Evolutionary conservation across 805 yeast species (phyloP), one percentile per base, ranked within the genome.

Genomic region (Myxozyma geophila): DNA sequence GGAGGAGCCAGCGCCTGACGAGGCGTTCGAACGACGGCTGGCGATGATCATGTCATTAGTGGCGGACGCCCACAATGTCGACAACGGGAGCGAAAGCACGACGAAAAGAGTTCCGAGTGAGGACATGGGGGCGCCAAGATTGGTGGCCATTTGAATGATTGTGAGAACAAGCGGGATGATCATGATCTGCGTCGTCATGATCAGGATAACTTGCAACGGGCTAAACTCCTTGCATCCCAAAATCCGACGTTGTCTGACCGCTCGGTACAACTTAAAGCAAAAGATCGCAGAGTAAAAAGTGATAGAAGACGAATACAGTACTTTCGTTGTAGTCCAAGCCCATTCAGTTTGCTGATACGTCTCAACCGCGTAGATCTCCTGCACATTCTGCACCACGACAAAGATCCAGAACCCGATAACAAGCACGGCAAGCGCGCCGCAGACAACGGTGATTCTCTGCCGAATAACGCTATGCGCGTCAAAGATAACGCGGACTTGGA

Each of bases 1-100:
- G 28, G 28, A 28, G 28, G 15, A 5, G 1, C 54, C 54, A 23
- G 40, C 23, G 28, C 21, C 46, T 19, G 40, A 41, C 15, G 63
- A 50, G 35, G 43, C 35, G 19, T 58, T 46, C 15, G 67, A 40
- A 6, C 64, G 64, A 13, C 68, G 62, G 10, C 50, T 40, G 35
- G 68, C 58, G 48, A 58, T 57, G 43, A 64, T 64, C 40, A 57
- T 40, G 33, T 68, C 69, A 70, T 87, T 86, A 1, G 87, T 80
- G 1, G 91, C 79, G 3, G 87, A 79, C 0, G 97, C 96, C 98
- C 98, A 92, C 83, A 92, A 82, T 0, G 96, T 85, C 0, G 96
- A 85, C 54, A 92, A 75, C 0, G 97, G 97, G 59, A 92, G 78
- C 2, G 92, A 88, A 35, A 90, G 72, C 0, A 88, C 87, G 19